Evolutionary conservation across 441 rosid species (phyloP), one percentile per base, ranked within the genome.

Genomic region (Jatropha multifida): DNA sequence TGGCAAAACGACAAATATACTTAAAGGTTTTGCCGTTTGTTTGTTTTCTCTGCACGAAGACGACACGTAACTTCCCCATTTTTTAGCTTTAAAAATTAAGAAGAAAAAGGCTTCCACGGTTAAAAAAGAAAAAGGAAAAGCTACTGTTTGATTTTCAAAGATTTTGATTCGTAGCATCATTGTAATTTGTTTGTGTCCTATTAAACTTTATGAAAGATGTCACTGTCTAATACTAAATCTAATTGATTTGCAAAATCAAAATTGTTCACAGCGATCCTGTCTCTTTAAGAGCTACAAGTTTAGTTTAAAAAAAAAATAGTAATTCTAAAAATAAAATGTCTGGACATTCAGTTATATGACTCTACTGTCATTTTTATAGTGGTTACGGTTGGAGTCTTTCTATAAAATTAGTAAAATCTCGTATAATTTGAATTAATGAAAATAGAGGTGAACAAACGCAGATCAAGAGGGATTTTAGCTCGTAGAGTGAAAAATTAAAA

Each of bases 1-100:
- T 37, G 58, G 74, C 54, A 60, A 73, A 27, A 56, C 60, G 66
- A 42, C 72, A 74, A 74, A n/a, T 7, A 65, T n/a, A 10, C 54
- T 66, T 44, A 5, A 66, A 66, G 18, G 2, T 27, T 68, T 4
- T 48, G 7, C 38, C 51, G 55, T 44, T 66, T 44, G 2, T n/a
- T 66, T 44, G 32, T 46, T 42, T 66, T 44, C 15, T 17, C 17
- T 2, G 4, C 7, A 40, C 23, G 8, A 64, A 38, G 48, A 14
- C 12, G 48, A 64, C n/a, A 15, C 17, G 55, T 15, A 55, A 6
- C 32, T 23, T 58, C 5, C 27, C 14, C 37, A 20, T 60, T 42
- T 6, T 44, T 27, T 13, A 60, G 17, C 3, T 26, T 60, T 23
- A 55, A n/a, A 18, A 55, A 6, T n/a, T 18, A 56, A 20, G 27